Evolutionary conservation across 2,329 filamentous ascomycete genomes (phyloP), one percentile per base, ranked within the genome.

Genomic region (Sordariomycetes sp.): DNA sequence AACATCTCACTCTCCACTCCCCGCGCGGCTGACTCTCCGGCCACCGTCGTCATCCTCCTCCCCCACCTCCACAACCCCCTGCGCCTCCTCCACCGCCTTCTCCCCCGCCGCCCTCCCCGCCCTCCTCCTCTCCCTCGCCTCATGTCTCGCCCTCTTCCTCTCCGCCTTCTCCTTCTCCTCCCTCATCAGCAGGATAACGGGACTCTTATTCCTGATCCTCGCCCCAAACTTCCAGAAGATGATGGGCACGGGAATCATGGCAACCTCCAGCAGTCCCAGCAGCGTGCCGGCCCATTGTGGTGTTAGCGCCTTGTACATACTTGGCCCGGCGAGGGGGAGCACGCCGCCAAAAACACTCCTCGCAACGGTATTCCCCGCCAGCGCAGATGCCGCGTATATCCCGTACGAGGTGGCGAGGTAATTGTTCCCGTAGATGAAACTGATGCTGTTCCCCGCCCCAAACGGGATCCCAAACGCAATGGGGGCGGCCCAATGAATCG

Each of bases 351-450:
- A 75, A 7, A 87, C 67, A 58, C 81, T 86, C 36, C 90, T 76
- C 17, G 89, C 76, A 2, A 95, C 86, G 0, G 86, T 81, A 63
- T 94, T 95, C 0, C 88, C 87, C 0, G 89, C 89, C 36, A 95
- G 74, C 0, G 90, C 89, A 2, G 83, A 88, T 0, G 90, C 89
- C 1, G 89, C 84, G 66, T 90, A 95, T 62, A 94, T 86, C 3
- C 85, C 85, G 63, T 95, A 95, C 7, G 84, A 82, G 53, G 86
- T 79, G 0, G 89, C 87, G 3, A 95, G 73, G 66, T 95, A 95
- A 64, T 90, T 94, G 6, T 79, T 81, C 0, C 85, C 81, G 65
- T 95, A 94, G 65, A 95, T 91, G 72, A 95, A 95, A 42, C 88
- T 82, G 2, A 84, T 77, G 10, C 81, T 84, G 64, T 92, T 94